Evolutionary conservation across 106 monocot genomes (phyloP).

Genomic region (Xerophyta viscosa): DNA sequence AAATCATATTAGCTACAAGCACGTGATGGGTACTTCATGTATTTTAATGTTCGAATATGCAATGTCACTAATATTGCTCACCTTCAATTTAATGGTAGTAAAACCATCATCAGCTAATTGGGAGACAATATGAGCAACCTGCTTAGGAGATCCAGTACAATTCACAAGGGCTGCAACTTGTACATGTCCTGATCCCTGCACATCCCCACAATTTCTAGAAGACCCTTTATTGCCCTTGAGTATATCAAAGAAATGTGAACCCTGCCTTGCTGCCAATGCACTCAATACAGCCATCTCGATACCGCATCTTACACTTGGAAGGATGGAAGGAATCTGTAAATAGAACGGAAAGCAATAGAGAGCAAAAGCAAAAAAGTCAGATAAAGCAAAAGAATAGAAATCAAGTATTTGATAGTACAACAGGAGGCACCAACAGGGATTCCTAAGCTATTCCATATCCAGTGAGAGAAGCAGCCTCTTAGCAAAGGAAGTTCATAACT

Average conservation of each 20-base stretch:
- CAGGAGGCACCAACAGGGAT: constrained; percentile 44
- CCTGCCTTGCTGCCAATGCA: constrained; percentile 44
- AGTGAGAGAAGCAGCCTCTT: constrained; percentile 60
- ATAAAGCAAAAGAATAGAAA: too few species aligned
- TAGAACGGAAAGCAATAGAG: constrained; percentile 2
- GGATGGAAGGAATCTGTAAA: constrained; percentile 67
- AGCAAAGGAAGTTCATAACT: constrained; percentile 48
- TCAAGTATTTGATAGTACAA: neutral
- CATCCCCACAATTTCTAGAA: constrained; percentile 7
- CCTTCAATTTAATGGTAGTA: too few species aligned
- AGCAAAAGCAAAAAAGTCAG: too few species aligned
- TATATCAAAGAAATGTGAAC: constrained; percentile 25
- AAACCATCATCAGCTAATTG: too few species aligned
- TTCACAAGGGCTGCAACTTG: constrained; percentile 83
- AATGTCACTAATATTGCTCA: too few species aligned
- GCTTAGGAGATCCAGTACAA: constrained; percentile 56
- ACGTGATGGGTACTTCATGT: too few species aligned
- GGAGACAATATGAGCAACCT: constrained; percentile 67
- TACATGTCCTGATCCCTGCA: constrained; percentile 21
- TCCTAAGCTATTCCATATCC: constrained; percentile 78
- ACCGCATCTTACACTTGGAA: constrained; percentile 90
- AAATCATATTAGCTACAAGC: too few species aligned
- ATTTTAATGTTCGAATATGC: too few species aligned
- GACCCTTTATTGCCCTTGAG: constrained; percentile 5
- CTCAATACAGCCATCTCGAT: constrained; percentile 90